Evolutionary conservation across 768 basidiomycete genomes (phyloP), one percentile per base, ranked within the genome.

Genomic region (Paxillus rubicundulus): DNA sequence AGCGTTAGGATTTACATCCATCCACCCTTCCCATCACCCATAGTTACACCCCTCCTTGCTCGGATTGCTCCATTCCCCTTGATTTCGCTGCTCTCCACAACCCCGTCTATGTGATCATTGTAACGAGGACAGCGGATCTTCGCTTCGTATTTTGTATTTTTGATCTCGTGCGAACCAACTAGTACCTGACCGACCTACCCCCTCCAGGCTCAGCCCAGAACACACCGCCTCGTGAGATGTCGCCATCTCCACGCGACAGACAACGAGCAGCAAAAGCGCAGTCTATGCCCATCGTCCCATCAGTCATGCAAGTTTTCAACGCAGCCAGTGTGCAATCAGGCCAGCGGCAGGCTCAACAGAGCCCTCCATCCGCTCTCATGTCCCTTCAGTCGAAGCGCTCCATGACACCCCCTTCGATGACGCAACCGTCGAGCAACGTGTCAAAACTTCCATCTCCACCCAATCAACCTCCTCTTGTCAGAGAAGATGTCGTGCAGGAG

Each of bases 231-330:
- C 73, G 74, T 30, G 75, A 77, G 51, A 67, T 69, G 56, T 72
- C 76, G 32, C 74, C 76, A 2, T 77, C 75, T 1, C 76, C 75
- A 28, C 70, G 71, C 16, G 72, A 75, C 47, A 79, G 70, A 71
- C 84, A 68, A 54, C 75, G 86, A 34, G 72, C 81, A 9, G 61
- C 75, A 20, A 86, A 86, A 60, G 62, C 82, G 1, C 79, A 82
- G 56, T 83, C 85, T 0, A 75, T 86, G 74, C 82, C 85, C 52
- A 70, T 81, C 63, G 81, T 83, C 5, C 82, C 85, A 21, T 72
- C 75, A 18, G 75, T 82, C 45, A 72, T 78, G 63, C 80, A 82
- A 56, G 69, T 83, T 14, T 83, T 80, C 62, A 61, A 62, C 46
- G 55, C 58, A 9, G 69, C 73, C 66, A 59, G 71, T 54, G 55